phyloP scores from a whole-genome alignment of 2,329 filamentous ascomycete species.

The Mycosphaerelloides madeirae region DNA sequence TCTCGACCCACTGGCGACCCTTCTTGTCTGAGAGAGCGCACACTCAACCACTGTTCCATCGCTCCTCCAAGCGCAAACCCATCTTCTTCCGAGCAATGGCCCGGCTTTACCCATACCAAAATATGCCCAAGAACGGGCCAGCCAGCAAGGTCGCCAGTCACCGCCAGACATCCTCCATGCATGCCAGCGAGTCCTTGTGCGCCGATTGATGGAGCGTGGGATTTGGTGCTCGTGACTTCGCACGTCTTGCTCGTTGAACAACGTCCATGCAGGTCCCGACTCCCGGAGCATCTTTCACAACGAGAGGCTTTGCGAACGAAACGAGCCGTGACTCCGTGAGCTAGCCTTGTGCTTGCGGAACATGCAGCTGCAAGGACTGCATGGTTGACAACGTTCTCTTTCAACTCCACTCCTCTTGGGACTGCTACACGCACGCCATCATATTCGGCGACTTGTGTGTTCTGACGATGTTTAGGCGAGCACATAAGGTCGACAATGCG shows the following conservation, averaged over 20 bases:
- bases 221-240: no score
- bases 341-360: constrained; percentile 11
- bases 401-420: constrained; percentile 18
- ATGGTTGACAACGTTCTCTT: constrained; percentile 20
- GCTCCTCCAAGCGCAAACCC: not conserved
- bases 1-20: constrained; percentile 12
- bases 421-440: constrained; percentile 22
- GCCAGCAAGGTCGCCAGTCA: not conserved
- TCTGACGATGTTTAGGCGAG: no score
- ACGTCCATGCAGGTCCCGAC: not conserved
- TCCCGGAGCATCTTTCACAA: not conserved
- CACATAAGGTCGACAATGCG: constrained; percentile 16
- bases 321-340: not conserved
- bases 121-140: not conserved
- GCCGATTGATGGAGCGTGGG: no score
- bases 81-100: no score
- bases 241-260: no score
- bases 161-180: no score
- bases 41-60: not conserved
- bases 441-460: constrained; percentile 4
- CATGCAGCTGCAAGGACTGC: constrained; percentile 17
- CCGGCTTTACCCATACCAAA: no score
- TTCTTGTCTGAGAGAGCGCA: constrained; percentile 7
- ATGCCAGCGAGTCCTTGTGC: no score
- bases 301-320: not conserved